Percentiles rank a stretch among this genome's conserved stretches.
Evolutionary conservation across 257 asterid genomes (phyloP).

Genomic region (Oldenlandia corymbosa): DNA sequence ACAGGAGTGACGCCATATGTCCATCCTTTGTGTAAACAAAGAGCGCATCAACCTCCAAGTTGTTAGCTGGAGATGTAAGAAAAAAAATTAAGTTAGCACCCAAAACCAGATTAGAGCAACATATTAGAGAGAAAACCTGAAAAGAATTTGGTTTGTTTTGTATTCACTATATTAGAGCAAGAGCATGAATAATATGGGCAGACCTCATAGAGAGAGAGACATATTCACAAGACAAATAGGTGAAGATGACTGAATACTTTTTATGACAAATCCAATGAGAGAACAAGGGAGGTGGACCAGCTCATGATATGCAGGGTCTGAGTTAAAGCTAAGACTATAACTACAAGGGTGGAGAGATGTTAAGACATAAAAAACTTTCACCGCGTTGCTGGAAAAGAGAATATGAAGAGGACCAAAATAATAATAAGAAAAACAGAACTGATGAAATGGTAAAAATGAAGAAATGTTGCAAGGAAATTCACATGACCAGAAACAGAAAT

Average conservation of each 20-base stretch:
- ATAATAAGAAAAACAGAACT: background rate
- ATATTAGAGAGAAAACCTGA: background rate
- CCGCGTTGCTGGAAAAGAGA: background rate
- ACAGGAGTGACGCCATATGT: conserved; percentile 94
- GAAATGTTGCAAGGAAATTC: background rate
- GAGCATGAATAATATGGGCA: background rate
- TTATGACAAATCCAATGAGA: too few species aligned
- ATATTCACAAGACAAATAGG: background rate
- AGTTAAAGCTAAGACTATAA: background rate
- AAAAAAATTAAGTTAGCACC: conserved; percentile 12
- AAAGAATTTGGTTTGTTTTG: too few species aligned
- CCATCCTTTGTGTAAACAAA: conserved; percentile 87
- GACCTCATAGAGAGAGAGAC: background rate
- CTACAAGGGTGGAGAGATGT: background rate
- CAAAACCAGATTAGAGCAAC: conserved; percentile 8
- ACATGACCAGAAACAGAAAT: background rate
- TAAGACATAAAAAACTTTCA: background rate
- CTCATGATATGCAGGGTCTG: background rate
- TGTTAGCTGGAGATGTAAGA: conserved; percentile 60
- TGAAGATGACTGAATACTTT: background rate
- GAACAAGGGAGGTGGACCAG: background rate
- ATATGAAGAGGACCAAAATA: background rate
- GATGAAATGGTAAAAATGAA: background rate
- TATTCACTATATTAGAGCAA: too few species aligned
- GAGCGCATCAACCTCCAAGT: conserved; percentile 86